phyloP scores from a whole-genome alignment of 2,329 filamentous ascomycete genomes.

The Colletotrichum lupini region DNA sequence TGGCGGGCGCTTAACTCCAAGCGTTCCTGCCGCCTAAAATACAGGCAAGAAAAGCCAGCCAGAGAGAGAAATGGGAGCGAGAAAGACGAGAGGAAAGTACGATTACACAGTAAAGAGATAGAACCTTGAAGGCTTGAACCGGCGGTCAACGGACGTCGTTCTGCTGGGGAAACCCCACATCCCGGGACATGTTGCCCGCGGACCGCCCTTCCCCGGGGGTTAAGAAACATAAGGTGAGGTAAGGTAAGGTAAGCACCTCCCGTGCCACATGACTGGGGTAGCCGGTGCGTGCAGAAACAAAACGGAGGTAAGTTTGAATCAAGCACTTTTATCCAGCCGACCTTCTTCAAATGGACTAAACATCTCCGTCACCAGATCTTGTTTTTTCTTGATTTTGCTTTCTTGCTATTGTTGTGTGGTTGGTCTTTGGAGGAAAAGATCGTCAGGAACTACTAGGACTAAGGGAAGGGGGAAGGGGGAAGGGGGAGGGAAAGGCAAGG shows the following conservation, averaged over 20 bases:
- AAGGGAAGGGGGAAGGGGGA: not conserved
- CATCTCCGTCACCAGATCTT: not conserved
- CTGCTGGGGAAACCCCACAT: not conserved
- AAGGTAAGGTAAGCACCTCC: too few species aligned
- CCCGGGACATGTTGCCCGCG: not conserved
- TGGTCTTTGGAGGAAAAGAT: not conserved
- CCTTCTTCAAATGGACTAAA: not conserved
- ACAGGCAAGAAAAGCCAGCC: not conserved
- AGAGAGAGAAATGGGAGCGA: not conserved
- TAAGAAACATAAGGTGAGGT: not conserved
- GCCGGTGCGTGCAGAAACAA: not conserved
- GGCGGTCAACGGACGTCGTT: not conserved
- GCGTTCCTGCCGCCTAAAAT: not conserved
- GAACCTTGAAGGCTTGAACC: too few species aligned
- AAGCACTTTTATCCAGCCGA: not conserved
- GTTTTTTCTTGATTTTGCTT: not conserved
- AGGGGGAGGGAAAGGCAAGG: too few species aligned
- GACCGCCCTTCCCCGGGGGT: not conserved
- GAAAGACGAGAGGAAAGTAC: not conserved
- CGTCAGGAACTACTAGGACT: not conserved
- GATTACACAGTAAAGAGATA: not conserved
- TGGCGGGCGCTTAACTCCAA: not conserved
- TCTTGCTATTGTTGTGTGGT: not conserved
- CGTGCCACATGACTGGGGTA: too few species aligned
- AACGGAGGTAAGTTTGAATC: not conserved